Evolutionary conservation across 2,329 filamentous ascomycete species (phyloP).

Genomic region (Allantophomopsis lycopodina): DNA sequence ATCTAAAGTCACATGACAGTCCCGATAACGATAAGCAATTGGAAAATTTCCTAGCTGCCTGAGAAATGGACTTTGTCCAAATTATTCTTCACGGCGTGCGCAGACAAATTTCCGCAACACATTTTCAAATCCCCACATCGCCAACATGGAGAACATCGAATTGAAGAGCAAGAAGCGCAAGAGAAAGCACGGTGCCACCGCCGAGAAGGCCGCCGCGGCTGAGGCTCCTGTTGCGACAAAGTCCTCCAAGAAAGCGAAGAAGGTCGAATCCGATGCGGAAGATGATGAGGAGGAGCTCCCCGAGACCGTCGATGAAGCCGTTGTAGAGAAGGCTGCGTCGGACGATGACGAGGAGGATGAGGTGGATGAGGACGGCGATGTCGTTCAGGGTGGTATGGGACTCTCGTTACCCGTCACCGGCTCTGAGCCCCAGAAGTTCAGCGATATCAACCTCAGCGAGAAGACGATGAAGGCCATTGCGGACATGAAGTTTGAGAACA

Average conservation of each 20-base stretch:
- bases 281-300: slow-evolving; percentile 12
- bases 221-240: slow-evolving; percentile 10
- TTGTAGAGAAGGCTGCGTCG: slow-evolving; percentile 18
- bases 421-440: slow-evolving; percentile 11
- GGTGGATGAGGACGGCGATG: slow-evolving; percentile 9
- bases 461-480: slow-evolving; percentile 74
- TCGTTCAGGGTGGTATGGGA: slow-evolving; percentile 5
- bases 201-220: slow-evolving; percentile 4
- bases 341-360: slow-evolving; percentile 17
- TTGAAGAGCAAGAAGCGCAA: slow-evolving; percentile 19
- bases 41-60: too few species aligned
- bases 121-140: too few species aligned
- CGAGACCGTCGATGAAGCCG: slow-evolving; percentile 14
- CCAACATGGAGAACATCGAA: slow-evolving; percentile 12
- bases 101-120: too few species aligned
- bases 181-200: slow-evolving; percentile 16
- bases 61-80: too few species aligned
- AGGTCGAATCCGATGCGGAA: slow-evolving; percentile 12
- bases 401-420: slow-evolving; percentile 9
- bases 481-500: slow-evolving; percentile 86
- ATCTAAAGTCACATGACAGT: too few species aligned
- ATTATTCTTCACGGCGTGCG: too few species aligned
- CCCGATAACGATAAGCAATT: too few species aligned
- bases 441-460: slow-evolving; percentile 67
- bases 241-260: slow-evolving; percentile 22